These are phyloP conservation scores for Calonectria pseudoreteaudii DNA, from an alignment of 2,329 filamentous ascomycete species.

Conservation along the genomic window DNA sequence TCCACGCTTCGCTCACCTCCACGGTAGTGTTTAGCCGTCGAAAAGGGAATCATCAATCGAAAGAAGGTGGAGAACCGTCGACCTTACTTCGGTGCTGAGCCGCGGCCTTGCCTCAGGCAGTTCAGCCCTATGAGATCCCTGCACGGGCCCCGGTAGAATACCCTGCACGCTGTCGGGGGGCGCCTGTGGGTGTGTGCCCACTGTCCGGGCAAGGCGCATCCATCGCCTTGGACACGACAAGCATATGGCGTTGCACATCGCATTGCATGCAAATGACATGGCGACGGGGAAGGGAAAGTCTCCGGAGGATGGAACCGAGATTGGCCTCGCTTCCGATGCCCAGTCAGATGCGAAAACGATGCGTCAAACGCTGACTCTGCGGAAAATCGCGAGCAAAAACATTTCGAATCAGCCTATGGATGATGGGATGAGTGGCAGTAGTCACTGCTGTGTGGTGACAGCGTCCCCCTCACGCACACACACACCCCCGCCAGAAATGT, in stretches of 20 bases:
- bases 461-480: not conserved
- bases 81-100: not conserved
- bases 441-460: not conserved
- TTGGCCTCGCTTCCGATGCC: not conserved
- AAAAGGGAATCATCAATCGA: constrained; percentile 8
- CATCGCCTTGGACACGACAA: not conserved
- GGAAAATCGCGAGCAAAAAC: not conserved
- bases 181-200: not conserved
- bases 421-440: not conserved
- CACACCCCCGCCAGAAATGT: not conserved
- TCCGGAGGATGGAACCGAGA: constrained; percentile 11
- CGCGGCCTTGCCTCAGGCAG: constrained; percentile 12
- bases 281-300: constrained; percentile 1
- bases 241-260: not conserved
- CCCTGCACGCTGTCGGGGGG: constrained; percentile 2
- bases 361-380: not conserved
- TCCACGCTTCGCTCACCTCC: not conserved
- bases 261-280: constrained; percentile 3
- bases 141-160: constrained; percentile 7
- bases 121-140: constrained; percentile 24
- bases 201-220: not conserved
- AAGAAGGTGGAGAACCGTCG: not conserved
- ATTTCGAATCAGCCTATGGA: not conserved
- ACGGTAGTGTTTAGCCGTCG: not conserved
- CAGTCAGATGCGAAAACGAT: not conserved